Evolutionary conservation across 768 basidiomycete species (phyloP).

Genomic region (Austroboletus festivus): DNA sequence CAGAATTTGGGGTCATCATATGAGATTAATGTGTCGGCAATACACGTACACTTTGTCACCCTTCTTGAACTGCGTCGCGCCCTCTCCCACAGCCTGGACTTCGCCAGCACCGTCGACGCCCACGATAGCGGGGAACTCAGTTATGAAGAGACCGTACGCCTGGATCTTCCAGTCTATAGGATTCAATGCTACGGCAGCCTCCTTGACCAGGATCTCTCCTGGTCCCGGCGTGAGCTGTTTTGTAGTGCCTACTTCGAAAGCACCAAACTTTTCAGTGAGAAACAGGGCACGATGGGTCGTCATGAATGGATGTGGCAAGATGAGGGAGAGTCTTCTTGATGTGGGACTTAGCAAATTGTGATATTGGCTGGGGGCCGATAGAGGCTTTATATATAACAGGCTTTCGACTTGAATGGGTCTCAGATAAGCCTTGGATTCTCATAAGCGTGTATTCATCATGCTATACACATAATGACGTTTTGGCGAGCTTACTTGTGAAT

Average conservation of each 20-base stretch:
- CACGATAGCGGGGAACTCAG: slow-evolving; percentile 34
- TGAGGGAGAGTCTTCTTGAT: too few species aligned
- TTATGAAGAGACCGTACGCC: neutral
- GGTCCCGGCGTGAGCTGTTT: slow-evolving; percentile 32
- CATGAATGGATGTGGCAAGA: too few species aligned
- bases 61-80: slow-evolving; percentile 35
- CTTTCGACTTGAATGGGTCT: too few species aligned
- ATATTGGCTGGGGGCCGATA: too few species aligned
- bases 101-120: slow-evolving; percentile 41
- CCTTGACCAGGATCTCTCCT: slow-evolving; percentile 43
- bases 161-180: slow-evolving; percentile 40
- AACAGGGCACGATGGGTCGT: slow-evolving; percentile 13
- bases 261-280: slow-evolving; percentile 19
- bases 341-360: too few species aligned
- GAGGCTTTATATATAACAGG: too few species aligned
- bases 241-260: slow-evolving; percentile 11
- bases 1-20: too few species aligned
- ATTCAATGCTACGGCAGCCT: slow-evolving; percentile 41
- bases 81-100: slow-evolving; percentile 38
- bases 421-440: too few species aligned
- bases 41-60: slow-evolving; percentile 29
- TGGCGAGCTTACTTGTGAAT: too few species aligned
- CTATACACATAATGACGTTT: too few species aligned
- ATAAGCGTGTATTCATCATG: too few species aligned
- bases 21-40: too few species aligned